Base-by-base conservation (phyloP, 805 yeast genomes). In the Groenewaldozyma tartarivorans region DNA sequence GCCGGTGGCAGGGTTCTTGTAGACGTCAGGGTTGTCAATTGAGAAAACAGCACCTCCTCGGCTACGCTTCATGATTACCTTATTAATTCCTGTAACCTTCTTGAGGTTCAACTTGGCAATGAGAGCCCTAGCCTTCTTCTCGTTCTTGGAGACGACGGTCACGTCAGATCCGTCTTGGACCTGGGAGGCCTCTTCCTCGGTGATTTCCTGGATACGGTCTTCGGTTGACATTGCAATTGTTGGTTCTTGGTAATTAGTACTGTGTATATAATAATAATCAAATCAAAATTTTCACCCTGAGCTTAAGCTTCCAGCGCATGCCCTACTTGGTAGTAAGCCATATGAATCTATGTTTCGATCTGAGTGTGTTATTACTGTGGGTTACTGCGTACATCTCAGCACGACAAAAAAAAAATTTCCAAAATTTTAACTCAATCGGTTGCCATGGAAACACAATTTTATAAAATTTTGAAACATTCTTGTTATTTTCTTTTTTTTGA, bases 11-110 rank as follows among this genome's bases (percentile, higher is more conserved):
- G 79, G 75, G 49, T 96, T 80, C 70, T 75, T 85, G 94, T 73
- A 90, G 47, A 92, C 97, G 56, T 87, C 96, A 67, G 98, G 98
- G 54, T 68, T 65, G 65, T 85, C 92, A 69, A 90, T 84, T 62
- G 92, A 95, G 66, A 81, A 77, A 63, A 87, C 81, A 64, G 81
- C 77, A 78, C 85, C 84, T 77, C 85, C 84, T 66, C 88, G 87
- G 71, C 84, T 80, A 74, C 80, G 85, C 72, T 81, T 85, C 78
- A 90, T 82, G 55, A 96, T 87, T 61, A 92, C 97, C 72, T 97
- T 83, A 63, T 84, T 71, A 63, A 90, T 83, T 58, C 95, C 96
- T 63, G 81, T 82, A 61, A 92, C 77, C 69, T 76, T 84, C 77
- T 84, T 84, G 69, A 90, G 75, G 67, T 81, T 85, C 58, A 88